Conservation (phyloP, 345 rosid species). For the Boechera retrofracta region DNA sequence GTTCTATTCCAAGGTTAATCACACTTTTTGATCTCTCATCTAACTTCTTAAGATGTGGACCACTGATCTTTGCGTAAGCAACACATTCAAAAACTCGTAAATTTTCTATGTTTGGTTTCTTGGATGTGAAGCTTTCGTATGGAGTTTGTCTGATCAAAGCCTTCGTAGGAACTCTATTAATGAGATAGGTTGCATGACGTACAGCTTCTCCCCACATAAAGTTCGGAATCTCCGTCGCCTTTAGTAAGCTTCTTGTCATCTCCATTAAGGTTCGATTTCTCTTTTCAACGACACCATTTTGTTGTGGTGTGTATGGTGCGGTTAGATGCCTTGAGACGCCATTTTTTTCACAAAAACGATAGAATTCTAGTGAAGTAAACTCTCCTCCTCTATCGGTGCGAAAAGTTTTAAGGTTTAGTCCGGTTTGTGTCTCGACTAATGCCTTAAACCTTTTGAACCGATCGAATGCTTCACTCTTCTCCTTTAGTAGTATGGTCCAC, state of each 20-base stretch:
- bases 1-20: neutral
- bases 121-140: neutral
- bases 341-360: neutral
- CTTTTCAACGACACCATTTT: constrained; percentile 7
- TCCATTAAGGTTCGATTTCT: constrained; percentile 12
- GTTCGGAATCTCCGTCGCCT: neutral
- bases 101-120: neutral
- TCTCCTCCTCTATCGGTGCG: constrained; percentile 8
- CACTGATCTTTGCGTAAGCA: neutral
- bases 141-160: neutral
- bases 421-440: neutral
- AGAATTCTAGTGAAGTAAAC: neutral
- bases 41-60: neutral
- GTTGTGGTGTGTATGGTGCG: neutral
- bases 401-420: neutral
- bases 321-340: neutral
- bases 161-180: neutral
- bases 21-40: neutral
- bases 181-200: neutral
- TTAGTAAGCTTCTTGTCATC: neutral
- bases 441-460: neutral
- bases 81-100: neutral
- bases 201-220: neutral
- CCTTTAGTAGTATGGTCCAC: neutral
- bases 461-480: neutral